Conservation (phyloP, 805 yeast species). For the Barnettozyma pratensis region DNA sequence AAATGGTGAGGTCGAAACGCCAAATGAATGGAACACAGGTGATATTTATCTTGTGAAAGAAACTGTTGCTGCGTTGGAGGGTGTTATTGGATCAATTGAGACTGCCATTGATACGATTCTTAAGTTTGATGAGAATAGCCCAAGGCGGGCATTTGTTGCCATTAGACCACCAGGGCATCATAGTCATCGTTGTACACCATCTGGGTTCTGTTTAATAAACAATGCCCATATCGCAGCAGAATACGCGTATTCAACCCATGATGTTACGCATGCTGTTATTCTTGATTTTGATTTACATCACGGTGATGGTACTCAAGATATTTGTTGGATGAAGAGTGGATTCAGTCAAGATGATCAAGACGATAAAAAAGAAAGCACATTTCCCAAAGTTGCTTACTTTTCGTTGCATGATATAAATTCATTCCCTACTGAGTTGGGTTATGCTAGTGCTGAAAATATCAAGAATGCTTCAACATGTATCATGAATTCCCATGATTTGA, state of each 20-base stretch:
- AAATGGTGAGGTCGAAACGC: slow-evolving; percentile 61
- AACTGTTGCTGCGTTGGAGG: slow-evolving; percentile 67
- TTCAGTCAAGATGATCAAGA: slow-evolving; percentile 43
- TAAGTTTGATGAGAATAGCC: slow-evolving; percentile 24
- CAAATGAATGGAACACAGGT: slow-evolving; percentile 77
- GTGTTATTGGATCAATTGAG: slow-evolving; percentile 74
- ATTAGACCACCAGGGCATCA: slow-evolving; percentile 88
- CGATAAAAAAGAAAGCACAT: slow-evolving; percentile 34
- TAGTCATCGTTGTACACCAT: slow-evolving; percentile 76
- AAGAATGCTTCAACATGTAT: slow-evolving; percentile 76
- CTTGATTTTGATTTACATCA: slow-evolving; percentile 83
- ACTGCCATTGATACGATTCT: slow-evolving; percentile 57
- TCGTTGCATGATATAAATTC: slow-evolving; percentile 83
- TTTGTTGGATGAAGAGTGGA: slow-evolving; percentile 76
- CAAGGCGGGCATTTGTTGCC: slow-evolving; percentile 54
- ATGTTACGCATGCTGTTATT: slow-evolving; percentile 74
- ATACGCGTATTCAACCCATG: slow-evolving; percentile 59
- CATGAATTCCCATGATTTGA: slow-evolving; percentile 61
- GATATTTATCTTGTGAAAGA: slow-evolving; percentile 69
- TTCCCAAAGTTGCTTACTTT: slow-evolving; percentile 73
- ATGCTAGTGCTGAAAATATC: slow-evolving; percentile 64
- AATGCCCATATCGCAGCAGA: slow-evolving; percentile 79
- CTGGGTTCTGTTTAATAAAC: slow-evolving; percentile 78
- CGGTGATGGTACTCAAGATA: slow-evolving; percentile 87
- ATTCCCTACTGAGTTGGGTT: slow-evolving; percentile 77